These are phyloP conservation scores for Tetrapisispora pingtungensis DNA, from an alignment of 805 yeast genomes.

Conservation along the genomic window DNA sequence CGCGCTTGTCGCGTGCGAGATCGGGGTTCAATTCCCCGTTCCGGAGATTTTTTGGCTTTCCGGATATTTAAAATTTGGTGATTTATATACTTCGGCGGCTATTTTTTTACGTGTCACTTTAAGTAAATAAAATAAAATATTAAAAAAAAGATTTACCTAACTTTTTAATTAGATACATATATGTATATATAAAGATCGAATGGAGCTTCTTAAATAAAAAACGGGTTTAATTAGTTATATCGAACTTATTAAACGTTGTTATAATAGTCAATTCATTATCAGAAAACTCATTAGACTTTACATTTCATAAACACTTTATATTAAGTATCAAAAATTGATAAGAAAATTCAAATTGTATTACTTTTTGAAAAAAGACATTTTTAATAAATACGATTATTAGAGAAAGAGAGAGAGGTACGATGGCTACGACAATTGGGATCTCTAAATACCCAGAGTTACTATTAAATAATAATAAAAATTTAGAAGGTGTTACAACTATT, in stretches of 20 bases:
- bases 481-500: slow-evolving; percentile 20
- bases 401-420: not conserved
- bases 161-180: too few relatives aligned
- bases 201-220: too few relatives aligned
- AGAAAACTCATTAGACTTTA: too few relatives aligned
- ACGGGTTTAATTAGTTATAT: too few relatives aligned
- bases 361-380: too few relatives aligned
- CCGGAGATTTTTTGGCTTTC: slow-evolving; percentile 1
- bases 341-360: too few relatives aligned
- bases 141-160: not conserved
- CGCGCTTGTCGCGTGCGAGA: slow-evolving; percentile 3
- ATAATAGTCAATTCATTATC: too few relatives aligned
- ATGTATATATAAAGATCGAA: not conserved
- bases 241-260: too few relatives aligned
- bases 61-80: not conserved
- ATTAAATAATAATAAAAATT: not conserved
- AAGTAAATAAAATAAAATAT: too few relatives aligned
- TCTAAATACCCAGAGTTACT: slow-evolving; percentile 1
- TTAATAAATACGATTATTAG: too few relatives aligned
- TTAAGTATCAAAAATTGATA: too few relatives aligned
- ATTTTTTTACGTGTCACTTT: not conserved
- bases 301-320: too few relatives aligned
- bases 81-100: not conserved
- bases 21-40: slow-evolving; percentile 3
- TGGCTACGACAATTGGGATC: not conserved